phyloP scores from a whole-genome alignment of 1,284 basidiomycete species.

The Cryptococcus hybrid region DNA sequence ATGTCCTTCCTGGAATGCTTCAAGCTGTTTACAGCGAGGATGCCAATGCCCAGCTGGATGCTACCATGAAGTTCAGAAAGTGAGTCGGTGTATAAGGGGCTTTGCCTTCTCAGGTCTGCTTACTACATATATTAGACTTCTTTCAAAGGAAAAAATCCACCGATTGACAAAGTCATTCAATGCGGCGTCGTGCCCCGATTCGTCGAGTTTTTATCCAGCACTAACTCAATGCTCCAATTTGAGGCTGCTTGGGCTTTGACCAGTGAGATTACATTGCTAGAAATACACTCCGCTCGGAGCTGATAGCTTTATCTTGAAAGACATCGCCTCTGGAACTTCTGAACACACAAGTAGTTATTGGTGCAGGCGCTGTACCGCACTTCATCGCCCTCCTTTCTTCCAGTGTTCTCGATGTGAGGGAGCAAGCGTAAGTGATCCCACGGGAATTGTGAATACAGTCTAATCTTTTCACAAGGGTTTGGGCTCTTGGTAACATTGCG shows the following conservation, averaged over 20 bases:
- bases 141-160: constrained; percentile 99
- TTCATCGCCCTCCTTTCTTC: constrained; percentile 91
- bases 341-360: constrained; percentile 99
- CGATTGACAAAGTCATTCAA: constrained; percentile 98
- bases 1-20: constrained; percentile 74
- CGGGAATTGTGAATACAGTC: background rate
- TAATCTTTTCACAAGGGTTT: constrained; percentile 56
- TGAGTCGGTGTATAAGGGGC: constrained; percentile 26
- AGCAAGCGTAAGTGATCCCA: constrained; percentile 64
- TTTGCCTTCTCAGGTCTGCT: background rate
- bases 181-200: constrained; percentile 97
- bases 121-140: constrained; percentile 52
- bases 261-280: constrained; percentile 49
- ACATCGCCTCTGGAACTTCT: constrained; percentile 98
- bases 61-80: constrained; percentile 95
- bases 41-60: constrained; percentile 88
- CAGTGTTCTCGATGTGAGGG: constrained; percentile 85
- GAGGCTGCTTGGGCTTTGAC: constrained; percentile 99
- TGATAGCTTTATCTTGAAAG: constrained; percentile 17
- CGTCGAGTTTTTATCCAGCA: constrained; percentile 87
- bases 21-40: constrained; percentile 89
- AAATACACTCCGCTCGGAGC: background rate
- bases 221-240: constrained; percentile 97
- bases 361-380: constrained; percentile 90
- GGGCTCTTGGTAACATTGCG: constrained; percentile 95